Conservation (phyloP, 208 protist species). For the Trypanosoma scelopori region DNA sequence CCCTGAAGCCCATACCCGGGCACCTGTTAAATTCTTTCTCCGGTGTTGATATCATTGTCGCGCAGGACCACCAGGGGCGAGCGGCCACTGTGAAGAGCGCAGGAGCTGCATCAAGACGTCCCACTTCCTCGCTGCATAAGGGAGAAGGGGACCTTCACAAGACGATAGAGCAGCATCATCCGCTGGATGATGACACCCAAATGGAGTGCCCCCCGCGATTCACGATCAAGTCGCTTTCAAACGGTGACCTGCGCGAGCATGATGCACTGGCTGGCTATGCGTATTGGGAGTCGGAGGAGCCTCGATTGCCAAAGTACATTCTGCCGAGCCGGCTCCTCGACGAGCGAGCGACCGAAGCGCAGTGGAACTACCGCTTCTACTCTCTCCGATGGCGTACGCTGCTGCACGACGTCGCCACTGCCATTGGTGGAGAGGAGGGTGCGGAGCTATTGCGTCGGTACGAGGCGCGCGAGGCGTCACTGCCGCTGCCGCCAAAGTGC, state of each 20-base stretch:
- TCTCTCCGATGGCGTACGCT: conserved; percentile 39
- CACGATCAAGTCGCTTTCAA: conserved; percentile 37
- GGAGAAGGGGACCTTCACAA: too few species aligned
- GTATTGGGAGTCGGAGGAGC: conserved; percentile 32
- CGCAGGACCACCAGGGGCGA: conserved; percentile 13
- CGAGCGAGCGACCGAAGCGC: conserved; percentile 33
- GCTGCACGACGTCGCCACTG: conserved; percentile 21
- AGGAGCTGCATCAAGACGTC: background rate
- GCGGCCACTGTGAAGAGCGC: background rate
- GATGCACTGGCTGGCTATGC: conserved; percentile 29
- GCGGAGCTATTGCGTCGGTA: conserved; percentile 19
- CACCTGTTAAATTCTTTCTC: conserved; percentile 21
- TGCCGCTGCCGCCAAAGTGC: conserved; percentile 24
- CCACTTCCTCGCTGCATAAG: background rate
- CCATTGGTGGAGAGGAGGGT: conserved; percentile 27
- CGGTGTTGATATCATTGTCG: conserved; percentile 13
- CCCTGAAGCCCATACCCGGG: conserved; percentile 1
- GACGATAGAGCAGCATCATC: background rate
- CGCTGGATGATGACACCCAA: background rate
- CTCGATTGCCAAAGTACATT: background rate
- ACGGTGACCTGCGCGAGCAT: conserved; percentile 48
- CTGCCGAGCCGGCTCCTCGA: conserved; percentile 51
- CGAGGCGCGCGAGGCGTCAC: conserved; percentile 11
- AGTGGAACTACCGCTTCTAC: conserved; percentile 41
- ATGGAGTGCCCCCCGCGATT: conserved; percentile 29